Conservation (phyloP, 257 asterid genomes). For the Solanum acaule region DNA sequence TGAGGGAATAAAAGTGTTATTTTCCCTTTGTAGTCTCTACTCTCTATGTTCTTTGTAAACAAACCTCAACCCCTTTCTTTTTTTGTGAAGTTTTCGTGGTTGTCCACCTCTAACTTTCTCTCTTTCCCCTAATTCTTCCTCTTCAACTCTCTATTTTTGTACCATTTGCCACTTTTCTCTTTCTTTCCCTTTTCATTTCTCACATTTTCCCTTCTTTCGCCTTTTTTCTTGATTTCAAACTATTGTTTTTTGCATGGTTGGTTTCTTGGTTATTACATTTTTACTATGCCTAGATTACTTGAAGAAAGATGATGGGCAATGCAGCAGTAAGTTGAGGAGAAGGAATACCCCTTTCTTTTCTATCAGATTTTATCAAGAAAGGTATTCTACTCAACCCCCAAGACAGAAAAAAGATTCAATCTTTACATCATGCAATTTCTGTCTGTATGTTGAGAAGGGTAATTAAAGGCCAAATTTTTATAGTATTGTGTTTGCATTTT, state of each 20-base stretch:
- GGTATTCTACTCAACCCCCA: slow-evolving; percentile 10
- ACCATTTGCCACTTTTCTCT: slow-evolving; percentile 2
- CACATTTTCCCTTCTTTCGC: background rate
- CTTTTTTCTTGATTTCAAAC: background rate
- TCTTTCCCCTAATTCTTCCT: slow-evolving; percentile 9
- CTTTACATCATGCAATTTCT: background rate
- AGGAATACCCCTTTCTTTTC: slow-evolving; percentile 26
- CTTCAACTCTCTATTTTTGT: background rate
- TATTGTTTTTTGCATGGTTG: slow-evolving; percentile 18
- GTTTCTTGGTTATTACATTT: slow-evolving; percentile 20
- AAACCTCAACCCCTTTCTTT: slow-evolving; percentile 13
- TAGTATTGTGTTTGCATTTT: slow-evolving; percentile 12
- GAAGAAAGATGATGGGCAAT: slow-evolving; percentile 18
- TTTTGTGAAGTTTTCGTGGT: slow-evolving; percentile 30
- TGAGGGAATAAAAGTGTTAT: background rate
- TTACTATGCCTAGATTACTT: slow-evolving; percentile 3
- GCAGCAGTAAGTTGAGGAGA: slow-evolving; percentile 28
- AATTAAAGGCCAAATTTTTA: background rate
- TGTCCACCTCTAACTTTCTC: slow-evolving; percentile 21
- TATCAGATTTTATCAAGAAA: slow-evolving; percentile 16
- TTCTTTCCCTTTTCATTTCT: background rate
- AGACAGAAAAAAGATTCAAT: background rate
- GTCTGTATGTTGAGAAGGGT: background rate
- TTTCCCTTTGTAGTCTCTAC: background rate
- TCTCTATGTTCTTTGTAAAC: background rate